Conservation (phyloP, 2,329 filamentous ascomycete genomes). For the Epichloe amarillans region DNA sequence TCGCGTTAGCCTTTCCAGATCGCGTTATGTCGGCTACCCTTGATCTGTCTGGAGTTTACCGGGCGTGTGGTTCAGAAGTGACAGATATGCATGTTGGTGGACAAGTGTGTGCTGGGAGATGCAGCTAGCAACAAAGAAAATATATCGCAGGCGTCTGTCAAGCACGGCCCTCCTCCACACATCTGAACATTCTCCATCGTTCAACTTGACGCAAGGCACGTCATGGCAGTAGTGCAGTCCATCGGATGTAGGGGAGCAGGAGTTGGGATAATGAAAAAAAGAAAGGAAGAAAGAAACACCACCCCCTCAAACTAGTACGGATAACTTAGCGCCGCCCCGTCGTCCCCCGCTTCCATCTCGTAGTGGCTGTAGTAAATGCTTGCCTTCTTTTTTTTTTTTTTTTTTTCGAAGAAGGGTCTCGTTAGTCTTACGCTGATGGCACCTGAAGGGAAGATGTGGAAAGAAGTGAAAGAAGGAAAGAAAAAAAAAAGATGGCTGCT, state of each 20-base stretch:
- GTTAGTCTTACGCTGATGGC: neutral
- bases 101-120: neutral
- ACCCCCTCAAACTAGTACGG: neutral
- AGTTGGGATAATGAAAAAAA: neutral
- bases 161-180: conserved; percentile 2
- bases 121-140: neutral
- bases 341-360: neutral
- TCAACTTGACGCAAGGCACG: conserved; percentile 1
- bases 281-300: neutral
- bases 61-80: neutral
- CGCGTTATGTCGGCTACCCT: neutral
- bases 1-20: neutral
- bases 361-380: neutral
- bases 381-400: neutral
- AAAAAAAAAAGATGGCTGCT: neutral
- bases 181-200: neutral
- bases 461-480: neutral
- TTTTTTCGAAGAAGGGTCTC: neutral
- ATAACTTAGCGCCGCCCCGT: neutral
- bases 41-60: neutral
- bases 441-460: neutral
- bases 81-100: neutral
- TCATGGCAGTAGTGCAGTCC: neutral
- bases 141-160: neutral
- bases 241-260: neutral